Evolutionary conservation across 2,329 filamentous ascomycete species (phyloP), one percentile per base, ranked within the genome.

Genomic region (Trichocomaceae sp.): DNA sequence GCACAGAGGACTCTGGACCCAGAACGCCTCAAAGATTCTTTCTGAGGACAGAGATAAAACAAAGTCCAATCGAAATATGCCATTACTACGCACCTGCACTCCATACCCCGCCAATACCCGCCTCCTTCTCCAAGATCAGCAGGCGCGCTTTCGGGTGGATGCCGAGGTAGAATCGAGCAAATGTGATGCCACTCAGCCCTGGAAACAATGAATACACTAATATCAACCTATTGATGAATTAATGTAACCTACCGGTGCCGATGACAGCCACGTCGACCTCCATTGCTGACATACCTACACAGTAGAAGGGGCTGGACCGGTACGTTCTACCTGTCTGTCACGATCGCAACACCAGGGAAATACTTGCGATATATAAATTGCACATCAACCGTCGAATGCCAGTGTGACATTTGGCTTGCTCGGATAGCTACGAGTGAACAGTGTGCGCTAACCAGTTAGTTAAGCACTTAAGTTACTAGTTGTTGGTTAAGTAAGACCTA

Each of bases 1-100:
- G 17, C 50, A 41, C 17, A 52, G 50, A 37, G 50, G 50, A 52
- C 50, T 52, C 29, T 52, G 50, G n/a, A 45, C 50, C 50, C 50
- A 52, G 41, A 52, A 52, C 15, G 50, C 29, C 26, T 52, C 50
- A 52, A 52, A 52, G 26, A 52, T 13, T 12, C 50, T 45, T 17
- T 46, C 50, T 52, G 10, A 33, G 37, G 3, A 51, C 22, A 41
- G 37, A n/a, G 35, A 42, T 31, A 51, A 20, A 19, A 26, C 19
- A 22, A 33, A 10, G 6, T 29, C 5, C 10, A 8, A 29, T 29
- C 26, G 26, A 9, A 29, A 8, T 29, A 23, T n/a, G 33, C 12
- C 13, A 7, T 26, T 19, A 20, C 15, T 20, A 44, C 48, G 23
- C 15, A 52, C 41, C 50, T 45, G 23, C 17, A 37, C 50, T 52